A percentile compares a stretch with the other conserved stretches of the same genome.
These are phyloP conservation scores for Phytopythium delawarense DNA, from an alignment of 352 stramenopile genomes.

Conservation along the genomic window DNA sequence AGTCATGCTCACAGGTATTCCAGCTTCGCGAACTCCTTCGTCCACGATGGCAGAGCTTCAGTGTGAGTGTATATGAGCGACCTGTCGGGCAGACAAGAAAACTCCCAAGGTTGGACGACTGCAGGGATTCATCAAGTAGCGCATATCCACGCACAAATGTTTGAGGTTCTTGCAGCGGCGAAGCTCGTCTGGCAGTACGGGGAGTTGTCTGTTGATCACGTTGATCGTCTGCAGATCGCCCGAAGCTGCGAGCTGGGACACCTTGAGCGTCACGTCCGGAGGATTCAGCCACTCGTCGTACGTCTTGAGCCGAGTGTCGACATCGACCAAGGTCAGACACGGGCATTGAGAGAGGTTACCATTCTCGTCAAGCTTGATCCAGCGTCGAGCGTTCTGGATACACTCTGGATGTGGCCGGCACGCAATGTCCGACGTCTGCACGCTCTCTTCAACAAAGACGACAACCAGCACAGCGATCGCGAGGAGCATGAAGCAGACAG, in stretches of 20 bases:
- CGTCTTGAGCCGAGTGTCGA: slow-evolving; percentile 6
- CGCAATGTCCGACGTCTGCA: slow-evolving; percentile 8
- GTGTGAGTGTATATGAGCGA: slow-evolving; percentile 15
- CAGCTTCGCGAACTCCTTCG: slow-evolving; percentile 16
- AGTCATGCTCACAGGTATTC: slow-evolving; percentile 21
- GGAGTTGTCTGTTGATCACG: slow-evolving; percentile 26
- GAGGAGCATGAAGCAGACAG: slow-evolving; percentile 8
- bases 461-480: slow-evolving; percentile 4
- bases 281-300: slow-evolving; percentile 24
- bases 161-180: slow-evolving; percentile 16
- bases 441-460: slow-evolving; percentile 10
- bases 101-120: background rate
- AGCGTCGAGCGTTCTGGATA: slow-evolving; percentile 15
- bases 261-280: slow-evolving; percentile 16
- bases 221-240: slow-evolving; percentile 20
- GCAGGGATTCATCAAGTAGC: slow-evolving; percentile 6
- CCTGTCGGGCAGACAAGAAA: background rate
- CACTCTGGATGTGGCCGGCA: slow-evolving; percentile 18
- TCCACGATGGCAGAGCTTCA: slow-evolving; percentile 13
- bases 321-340: slow-evolving; percentile 28
- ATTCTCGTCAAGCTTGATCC: slow-evolving; percentile 4
- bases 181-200: slow-evolving; percentile 18
- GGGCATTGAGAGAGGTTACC: slow-evolving; percentile 20
- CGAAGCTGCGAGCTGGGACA: slow-evolving; percentile 12
- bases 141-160: slow-evolving; percentile 17